A percentile compares a stretch with the other conserved stretches of the same genome.
phyloP scores from a whole-genome alignment of 768 basidiomycete species.

The Amanita muscaria region DNA sequence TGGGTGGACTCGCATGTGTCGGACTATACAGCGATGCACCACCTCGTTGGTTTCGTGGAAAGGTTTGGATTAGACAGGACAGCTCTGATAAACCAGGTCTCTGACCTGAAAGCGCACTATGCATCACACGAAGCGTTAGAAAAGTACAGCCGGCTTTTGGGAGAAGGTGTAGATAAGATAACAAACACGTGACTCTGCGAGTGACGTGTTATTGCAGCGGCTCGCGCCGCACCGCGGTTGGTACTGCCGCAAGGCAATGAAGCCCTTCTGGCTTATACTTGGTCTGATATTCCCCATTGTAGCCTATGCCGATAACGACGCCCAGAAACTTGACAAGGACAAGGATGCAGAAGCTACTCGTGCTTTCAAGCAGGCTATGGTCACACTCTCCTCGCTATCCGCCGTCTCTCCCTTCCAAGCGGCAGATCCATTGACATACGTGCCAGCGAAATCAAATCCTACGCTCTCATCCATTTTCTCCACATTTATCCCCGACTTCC shows the following conservation, averaged over 20 bases:
- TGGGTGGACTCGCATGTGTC: slow-evolving; percentile 63
- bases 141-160: slow-evolving; percentile 1
- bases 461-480: slow-evolving; percentile 49
- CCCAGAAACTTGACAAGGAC: slow-evolving; percentile 35
- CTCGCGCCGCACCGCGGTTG: too few relatives aligned
- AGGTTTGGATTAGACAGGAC: slow-evolving; percentile 4
- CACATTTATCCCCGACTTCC: slow-evolving; percentile 58
- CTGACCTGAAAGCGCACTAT: background rate
- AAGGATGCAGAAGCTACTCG: slow-evolving; percentile 53
- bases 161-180: slow-evolving; percentile 6
- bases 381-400: slow-evolving; percentile 59
- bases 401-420: slow-evolving; percentile 43
- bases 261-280: background rate
- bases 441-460: slow-evolving; percentile 19
- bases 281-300: slow-evolving; percentile 2
- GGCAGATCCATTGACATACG: slow-evolving; percentile 42
- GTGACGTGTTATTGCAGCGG: too few relatives aligned
- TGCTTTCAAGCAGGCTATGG: slow-evolving; percentile 69
- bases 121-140: background rate
- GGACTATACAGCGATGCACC: slow-evolving; percentile 59
- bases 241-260: background rate
- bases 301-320: slow-evolving; percentile 15
- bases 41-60: slow-evolving; percentile 24
- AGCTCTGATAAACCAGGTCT: background rate
- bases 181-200: slow-evolving; percentile 4